These are phyloP conservation scores for Boletus rufocinnamomeus DNA, from an alignment of 768 basidiomycete species.

Conservation along the genomic window DNA sequence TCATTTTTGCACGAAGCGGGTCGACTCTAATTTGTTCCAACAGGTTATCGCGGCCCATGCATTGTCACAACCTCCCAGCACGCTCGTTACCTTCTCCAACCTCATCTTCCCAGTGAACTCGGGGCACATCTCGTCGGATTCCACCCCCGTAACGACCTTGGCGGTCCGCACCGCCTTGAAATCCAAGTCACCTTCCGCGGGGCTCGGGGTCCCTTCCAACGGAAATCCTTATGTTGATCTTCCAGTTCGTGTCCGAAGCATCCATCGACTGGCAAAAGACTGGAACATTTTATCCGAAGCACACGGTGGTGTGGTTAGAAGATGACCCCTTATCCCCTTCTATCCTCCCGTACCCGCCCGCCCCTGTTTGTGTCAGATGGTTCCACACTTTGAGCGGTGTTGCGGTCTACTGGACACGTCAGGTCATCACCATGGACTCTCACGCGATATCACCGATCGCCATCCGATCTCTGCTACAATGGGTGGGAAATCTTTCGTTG, in stretches of 20 bases:
- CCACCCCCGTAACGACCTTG: neutral
- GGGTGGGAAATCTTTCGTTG: neutral
- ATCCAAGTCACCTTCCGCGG: neutral
- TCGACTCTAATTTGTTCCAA: neutral
- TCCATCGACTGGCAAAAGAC: neutral
- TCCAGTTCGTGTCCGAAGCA: slow-evolving; percentile 4
- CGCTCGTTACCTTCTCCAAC: neutral
- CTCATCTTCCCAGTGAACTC: neutral
- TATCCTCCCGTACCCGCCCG: slow-evolving; percentile 9
- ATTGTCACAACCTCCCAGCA: neutral
- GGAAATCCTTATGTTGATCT: slow-evolving; percentile 10
- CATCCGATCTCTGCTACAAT: neutral
- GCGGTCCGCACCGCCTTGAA: neutral
- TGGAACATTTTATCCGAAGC: neutral
- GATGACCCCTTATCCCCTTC: slow-evolving; percentile 11
- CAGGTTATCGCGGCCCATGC: neutral
- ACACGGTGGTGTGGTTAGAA: slow-evolving; percentile 8
- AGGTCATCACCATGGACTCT: slow-evolving; percentile 19
- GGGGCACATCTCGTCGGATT: neutral
- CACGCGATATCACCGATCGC: neutral
- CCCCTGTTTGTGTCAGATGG: slow-evolving; percentile 22
- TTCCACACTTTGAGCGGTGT: slow-evolving; percentile 12
- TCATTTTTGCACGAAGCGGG: neutral
- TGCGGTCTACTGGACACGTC: slow-evolving; percentile 23
- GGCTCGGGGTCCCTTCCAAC: neutral